Percentiles rank a stretch among this genome's conserved stretches.
Conservation (phyloP, 768 basidiomycete genomes). For the Boletus eberwhitei region DNA sequence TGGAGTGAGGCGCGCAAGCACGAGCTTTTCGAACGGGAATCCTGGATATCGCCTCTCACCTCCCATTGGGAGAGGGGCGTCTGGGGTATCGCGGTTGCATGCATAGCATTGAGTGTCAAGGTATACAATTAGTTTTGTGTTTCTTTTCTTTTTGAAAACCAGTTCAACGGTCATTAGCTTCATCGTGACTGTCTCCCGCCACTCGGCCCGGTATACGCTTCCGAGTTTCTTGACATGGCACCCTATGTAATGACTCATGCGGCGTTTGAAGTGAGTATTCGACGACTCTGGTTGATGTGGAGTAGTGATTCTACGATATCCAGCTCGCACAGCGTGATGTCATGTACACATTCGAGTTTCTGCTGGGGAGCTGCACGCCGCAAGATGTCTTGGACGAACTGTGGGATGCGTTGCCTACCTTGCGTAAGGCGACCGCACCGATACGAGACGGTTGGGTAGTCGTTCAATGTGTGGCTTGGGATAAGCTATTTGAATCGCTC, state of each 20-base stretch:
- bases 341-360: constrained; percentile 44
- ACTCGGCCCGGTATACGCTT: constrained; percentile 47
- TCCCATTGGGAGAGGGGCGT: constrained; percentile 31
- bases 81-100: constrained; percentile 60
- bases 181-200: constrained; percentile 64
- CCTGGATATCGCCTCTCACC: background rate
- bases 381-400: constrained; percentile 52
- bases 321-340: constrained; percentile 59
- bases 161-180: constrained; percentile 36
- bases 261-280: constrained; percentile 49
- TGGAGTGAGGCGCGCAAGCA: constrained; percentile 8
- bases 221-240: constrained; percentile 50
- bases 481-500: constrained; percentile 41
- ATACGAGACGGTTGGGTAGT: constrained; percentile 43
- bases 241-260: constrained; percentile 44
- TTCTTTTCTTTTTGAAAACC: background rate
- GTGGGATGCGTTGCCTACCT: constrained; percentile 51
- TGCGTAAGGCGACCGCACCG: constrained; percentile 39
- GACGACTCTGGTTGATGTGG: background rate
- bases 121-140: constrained; percentile 27
- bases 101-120: constrained; percentile 61
- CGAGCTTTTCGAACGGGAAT: background rate
- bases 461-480: constrained; percentile 49
- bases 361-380: constrained; percentile 52
- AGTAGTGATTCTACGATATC: background rate